Evolutionary conservation across 441 rosid genomes (phyloP), one percentile per base, ranked within the genome.

Genomic region (Adansonia grandidieri): DNA sequence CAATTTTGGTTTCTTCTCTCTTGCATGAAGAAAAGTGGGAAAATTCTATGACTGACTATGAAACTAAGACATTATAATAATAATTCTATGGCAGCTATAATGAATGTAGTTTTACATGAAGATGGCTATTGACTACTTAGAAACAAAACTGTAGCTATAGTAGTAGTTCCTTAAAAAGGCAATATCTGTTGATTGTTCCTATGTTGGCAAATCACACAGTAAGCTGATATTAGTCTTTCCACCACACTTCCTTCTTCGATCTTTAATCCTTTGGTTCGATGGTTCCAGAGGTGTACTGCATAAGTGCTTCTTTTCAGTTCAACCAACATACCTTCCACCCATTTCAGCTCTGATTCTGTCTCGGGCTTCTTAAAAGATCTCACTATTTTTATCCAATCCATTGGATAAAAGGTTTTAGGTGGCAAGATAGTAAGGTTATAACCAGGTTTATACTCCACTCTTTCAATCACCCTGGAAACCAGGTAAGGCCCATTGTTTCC

Each of bases 241-340:
- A 83, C 17, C 24, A 82, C 86, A 40, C 88, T 86, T 66, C 88
- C 91, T 73, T 87, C 84, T 51, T 87, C 87, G 56, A 82, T 84
- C 78, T 71, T 45, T 8, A 86, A 66, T 65, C 71, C 77, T 61
- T 82, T 77, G 74, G 79, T 88, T 67, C 72, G 74, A 80, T 83
- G 87, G 81, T 86, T 90, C 92, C 89, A 84, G 13, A 86, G 81
- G 78, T 90, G 92, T 44, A 88, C 58, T 50, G 81, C 85, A 17
- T 84, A 83, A 50, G 84, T 84, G 6, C 56, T 74, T 7, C 58
- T 73, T 48, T 65, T 80, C 58, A 88, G 74, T 40, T 86, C 80
- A 0, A 78, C 42, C 64, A 74, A 68, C 17, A 44, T 83, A 60
- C 80, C 80, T 51, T 82, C 85, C 61, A 74, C 84, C 88, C 87